Evolutionary conservation across 495 filamentous ascomycete genomes (phyloP).

Genomic region (Tuber magnatum): DNA sequence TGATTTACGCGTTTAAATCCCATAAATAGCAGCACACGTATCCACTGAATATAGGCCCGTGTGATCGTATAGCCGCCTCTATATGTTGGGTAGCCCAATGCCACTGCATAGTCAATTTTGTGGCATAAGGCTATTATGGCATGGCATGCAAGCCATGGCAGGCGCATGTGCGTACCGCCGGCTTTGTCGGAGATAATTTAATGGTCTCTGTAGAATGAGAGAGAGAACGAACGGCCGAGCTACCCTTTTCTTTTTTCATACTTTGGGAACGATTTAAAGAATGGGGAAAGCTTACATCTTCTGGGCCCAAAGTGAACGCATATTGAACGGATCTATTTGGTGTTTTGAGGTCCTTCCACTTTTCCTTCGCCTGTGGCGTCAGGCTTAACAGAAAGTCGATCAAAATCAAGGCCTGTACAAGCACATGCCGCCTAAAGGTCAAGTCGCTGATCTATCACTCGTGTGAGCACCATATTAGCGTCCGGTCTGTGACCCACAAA

Average conservation of each 20-base stretch:
- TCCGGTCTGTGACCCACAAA: constrained; percentile 1
- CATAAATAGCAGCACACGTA: background rate
- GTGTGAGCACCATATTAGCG: constrained; percentile 10
- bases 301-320: constrained; percentile 63
- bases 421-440: constrained; percentile 83
- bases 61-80: background rate
- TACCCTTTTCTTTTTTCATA: constrained; percentile 13
- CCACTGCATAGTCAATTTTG: background rate
- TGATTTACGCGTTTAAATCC: background rate
- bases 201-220: background rate
- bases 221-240: background rate
- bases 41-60: background rate
- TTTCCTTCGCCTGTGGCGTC: constrained; percentile 72
- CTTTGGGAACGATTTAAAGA: background rate
- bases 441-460: constrained; percentile 70
- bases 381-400: constrained; percentile 88
- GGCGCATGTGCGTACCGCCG: background rate
- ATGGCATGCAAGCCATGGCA: background rate
- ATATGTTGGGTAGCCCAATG: background rate
- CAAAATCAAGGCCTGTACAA: constrained; percentile 89
- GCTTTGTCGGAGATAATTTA: background rate
- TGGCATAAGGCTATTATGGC: background rate
- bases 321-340: constrained; percentile 83
- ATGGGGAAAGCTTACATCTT: constrained; percentile 57
- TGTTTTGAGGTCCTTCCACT: constrained; percentile 56